Percentiles rank a stretch among this genome's conserved stretches.
Conservation (phyloP, 768 basidiomycete genomes). For the Russula griseocarnosa region DNA sequence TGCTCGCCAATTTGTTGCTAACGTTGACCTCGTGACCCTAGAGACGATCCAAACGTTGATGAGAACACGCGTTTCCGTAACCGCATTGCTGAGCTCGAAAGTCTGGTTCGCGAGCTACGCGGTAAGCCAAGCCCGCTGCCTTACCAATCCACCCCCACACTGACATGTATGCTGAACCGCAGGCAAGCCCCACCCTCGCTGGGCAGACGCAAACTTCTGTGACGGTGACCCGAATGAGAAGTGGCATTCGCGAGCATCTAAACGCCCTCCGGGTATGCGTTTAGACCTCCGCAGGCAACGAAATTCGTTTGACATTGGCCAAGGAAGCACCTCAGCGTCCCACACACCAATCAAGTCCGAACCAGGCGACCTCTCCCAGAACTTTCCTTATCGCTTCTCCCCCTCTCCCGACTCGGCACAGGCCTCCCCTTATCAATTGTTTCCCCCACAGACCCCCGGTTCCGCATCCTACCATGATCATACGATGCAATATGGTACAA, state of each 20-base stretch:
- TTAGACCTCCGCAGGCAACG: conserved; percentile 32
- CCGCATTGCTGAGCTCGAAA: conserved; percentile 89
- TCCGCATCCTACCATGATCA: conserved; percentile 21
- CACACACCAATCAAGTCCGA: conserved; percentile 52
- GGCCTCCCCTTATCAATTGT: conserved; percentile 29
- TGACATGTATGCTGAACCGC: conserved; percentile 12
- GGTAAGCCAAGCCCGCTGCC: conserved; percentile 42
- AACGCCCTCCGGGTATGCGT: conserved; percentile 43
- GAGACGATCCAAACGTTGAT: conserved; percentile 84
- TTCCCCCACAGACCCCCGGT: conserved; percentile 17
- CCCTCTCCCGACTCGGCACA: conserved; percentile 29
- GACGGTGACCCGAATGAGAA: conserved; percentile 80
- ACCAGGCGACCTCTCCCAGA: conserved; percentile 25
- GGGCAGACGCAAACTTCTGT: conserved; percentile 75
- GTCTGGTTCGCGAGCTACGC: conserved; percentile 82
- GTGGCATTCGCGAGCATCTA: conserved; percentile 80
- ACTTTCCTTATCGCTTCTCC: conserved; percentile 30
- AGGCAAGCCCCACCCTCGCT: conserved; percentile 86
- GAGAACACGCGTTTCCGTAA: conserved; percentile 82
- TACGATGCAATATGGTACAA: conserved; percentile 15
- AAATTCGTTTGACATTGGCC: conserved; percentile 30
- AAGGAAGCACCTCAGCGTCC: conserved; percentile 31
- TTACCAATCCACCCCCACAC: not conserved
- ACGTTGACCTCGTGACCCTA: conserved; percentile 33
- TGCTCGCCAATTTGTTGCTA: not conserved